Evolutionary conservation across 371 early-diverging fungal genomes (phyloP).

Genomic region (Apophysomyces trapeziformis): DNA sequence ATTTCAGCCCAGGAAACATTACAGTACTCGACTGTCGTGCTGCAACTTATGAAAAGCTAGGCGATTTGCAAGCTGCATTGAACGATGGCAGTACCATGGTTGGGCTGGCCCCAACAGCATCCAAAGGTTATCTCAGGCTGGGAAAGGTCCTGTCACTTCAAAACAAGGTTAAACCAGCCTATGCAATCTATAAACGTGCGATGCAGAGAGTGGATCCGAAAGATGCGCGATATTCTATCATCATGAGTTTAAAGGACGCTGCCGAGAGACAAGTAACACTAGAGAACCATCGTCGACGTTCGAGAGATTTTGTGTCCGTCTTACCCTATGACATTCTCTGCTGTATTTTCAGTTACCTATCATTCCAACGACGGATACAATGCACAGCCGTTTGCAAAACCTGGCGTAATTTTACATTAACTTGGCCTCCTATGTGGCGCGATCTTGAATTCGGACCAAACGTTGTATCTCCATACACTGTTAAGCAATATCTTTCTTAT

Average conservation of each 20-base stretch:
- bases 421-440: constrained; percentile 48
- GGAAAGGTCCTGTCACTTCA: constrained; percentile 34
- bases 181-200: constrained; percentile 28
- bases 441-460: constrained; percentile 29
- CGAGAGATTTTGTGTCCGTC: constrained; percentile 27
- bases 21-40: constrained; percentile 44
- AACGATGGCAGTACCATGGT: constrained; percentile 35
- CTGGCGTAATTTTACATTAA: constrained; percentile 34
- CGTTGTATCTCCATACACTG: constrained; percentile 15
- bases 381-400: constrained; percentile 39
- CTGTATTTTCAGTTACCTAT: constrained; percentile 33
- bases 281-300: neutral
- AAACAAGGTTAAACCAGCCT: constrained; percentile 21
- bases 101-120: constrained; percentile 24
- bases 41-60: constrained; percentile 34
- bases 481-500: constrained; percentile 32
- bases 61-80: constrained; percentile 25
- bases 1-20: constrained; percentile 17
- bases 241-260: constrained; percentile 12
- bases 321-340: constrained; percentile 43
- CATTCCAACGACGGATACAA: constrained; percentile 39
- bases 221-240: constrained; percentile 29
- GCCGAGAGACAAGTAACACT: constrained; percentile 4
- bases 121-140: constrained; percentile 46
- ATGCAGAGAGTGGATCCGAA: constrained; percentile 18